Evolutionary conservation across 345 rosid species (phyloP), one percentile per base, ranked within the genome.

Genomic region (Firmiana major): DNA sequence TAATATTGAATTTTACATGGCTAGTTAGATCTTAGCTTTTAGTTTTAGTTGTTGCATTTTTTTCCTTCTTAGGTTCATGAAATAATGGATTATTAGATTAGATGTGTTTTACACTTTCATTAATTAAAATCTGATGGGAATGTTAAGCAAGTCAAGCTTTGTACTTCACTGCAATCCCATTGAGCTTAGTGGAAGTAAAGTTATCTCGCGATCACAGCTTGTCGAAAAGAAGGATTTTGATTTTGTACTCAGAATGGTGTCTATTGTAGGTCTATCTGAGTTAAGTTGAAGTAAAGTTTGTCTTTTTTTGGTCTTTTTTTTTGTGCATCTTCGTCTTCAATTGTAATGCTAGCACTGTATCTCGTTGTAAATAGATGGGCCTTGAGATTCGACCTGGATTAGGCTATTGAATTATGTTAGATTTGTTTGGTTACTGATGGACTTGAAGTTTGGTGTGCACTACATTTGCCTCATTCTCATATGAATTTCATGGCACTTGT

Each of bases 11-110:
- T 64, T 24, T 45, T 21, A 4, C 72, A 11, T 64, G 71, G 16
- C 12, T 65, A 65, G 46, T 42, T n/a, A 40, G 71, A 65, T 40
- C 71, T 65, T 65, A 40, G 71, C 49, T 42, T 40, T 65, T 65
- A 40, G 28, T 31, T 71, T 19, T 45, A 24, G 4, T 22, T 24
- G 42, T 6, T 15, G 10, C 11, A 7, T n/a, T 6, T 16, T 13
- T 51, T 71, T 28, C 34, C 9, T 7, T 49, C 48, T 28, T 16
- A 2, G 42, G 58, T 48, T 70, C 22, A 9, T 48, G 59, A 70
- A 70, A 28, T 16, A 28, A 28, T 70, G 8, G 42, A 17, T 28
- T 69, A 15, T 16, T 26, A 28, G 42, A 49, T 49, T 31, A 31
- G 13, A 70, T 70, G 22, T 70, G 24, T 49, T 17, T 49, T 48